Conservation (phyloP, 2,329 filamentous ascomycete genomes). For the Microdochium bolleyi region DNA sequence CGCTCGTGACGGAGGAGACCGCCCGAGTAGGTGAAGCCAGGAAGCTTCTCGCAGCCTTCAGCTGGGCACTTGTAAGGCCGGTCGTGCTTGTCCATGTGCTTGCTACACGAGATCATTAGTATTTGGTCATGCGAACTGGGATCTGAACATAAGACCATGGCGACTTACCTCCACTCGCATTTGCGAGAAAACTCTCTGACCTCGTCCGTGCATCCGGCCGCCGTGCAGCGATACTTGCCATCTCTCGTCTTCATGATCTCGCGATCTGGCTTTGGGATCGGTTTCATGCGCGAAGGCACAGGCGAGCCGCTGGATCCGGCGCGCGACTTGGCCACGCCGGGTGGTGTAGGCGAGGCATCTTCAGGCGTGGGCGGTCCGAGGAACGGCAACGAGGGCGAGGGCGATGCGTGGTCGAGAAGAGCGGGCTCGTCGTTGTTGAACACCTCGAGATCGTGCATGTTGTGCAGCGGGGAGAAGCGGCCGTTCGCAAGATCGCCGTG, state of each 20-base stretch:
- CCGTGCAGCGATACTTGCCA: constrained; percentile 71
- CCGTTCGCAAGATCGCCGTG: not conserved
- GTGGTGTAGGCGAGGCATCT: constrained; percentile 2
- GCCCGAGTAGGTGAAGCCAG: constrained; percentile 91
- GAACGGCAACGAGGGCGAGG: constrained; percentile 1
- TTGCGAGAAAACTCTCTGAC: constrained; percentile 65
- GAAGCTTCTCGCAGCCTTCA: constrained; percentile 81
- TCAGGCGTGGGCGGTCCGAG: constrained; percentile 8
- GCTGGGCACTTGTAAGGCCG: constrained; percentile 81
- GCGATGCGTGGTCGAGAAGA: not conserved
- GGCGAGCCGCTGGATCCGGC: constrained; percentile 9
- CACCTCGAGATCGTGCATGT: not conserved
- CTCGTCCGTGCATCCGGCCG: constrained; percentile 59
- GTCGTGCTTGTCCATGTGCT: constrained; percentile 98
- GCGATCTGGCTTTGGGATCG: constrained; percentile 52
- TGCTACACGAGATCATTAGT: constrained; percentile 43
- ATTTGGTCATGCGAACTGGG: not conserved
- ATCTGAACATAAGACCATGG: not conserved
- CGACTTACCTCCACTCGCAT: constrained; percentile 87
- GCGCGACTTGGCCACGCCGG: not conserved
- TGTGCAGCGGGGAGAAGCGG: not conserved
- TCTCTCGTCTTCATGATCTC: constrained; percentile 54
- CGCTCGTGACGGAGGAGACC: constrained; percentile 84
- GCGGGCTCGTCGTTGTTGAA: not conserved
- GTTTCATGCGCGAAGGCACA: constrained; percentile 33